Base-by-base conservation (phyloP, 257 asterid species). In the Petunia secreta region DNA sequence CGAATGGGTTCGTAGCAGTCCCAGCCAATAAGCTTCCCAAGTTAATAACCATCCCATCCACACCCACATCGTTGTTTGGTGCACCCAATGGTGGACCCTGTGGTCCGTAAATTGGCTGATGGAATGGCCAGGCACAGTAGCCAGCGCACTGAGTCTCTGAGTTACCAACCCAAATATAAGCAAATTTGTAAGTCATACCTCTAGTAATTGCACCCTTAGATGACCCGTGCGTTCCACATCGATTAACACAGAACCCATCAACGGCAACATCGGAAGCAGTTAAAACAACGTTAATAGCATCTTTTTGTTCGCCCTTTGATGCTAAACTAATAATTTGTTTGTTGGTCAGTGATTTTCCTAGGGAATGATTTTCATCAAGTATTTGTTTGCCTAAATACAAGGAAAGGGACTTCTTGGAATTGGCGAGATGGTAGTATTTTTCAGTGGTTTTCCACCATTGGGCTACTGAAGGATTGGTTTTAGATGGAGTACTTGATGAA, bases 91-190 rank as follows among this genome's bases (percentile, higher is more conserved):
- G 89, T 16, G 84, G 85, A 69, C 60, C 82, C 62, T 91, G 93
- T 2, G 95, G 95, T 11, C 93, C 95, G 75, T 89, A 91, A 15
- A 77, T 80, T 46, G 95, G 93, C 84, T 89, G 91, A 58, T 91
- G 90, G 75, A 91, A 89, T 2, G 95, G 95, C 95, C 95, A 89
- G 0, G 93, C 91, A 52, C 93, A 91, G 69, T 83, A 84, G 0
- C 95, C 95, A 0, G 93, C 87, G 74, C 95, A 91, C 65, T 82
- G 88, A 3, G 82, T 83, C 75, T 83, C 91, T 0, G 93, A 89
- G 78, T 91, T 91, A 3, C 95, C 95, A 0, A 91, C 95, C 89
- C 93, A 89, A 0, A 91, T 88, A 83, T 86, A 91, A 11, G 92
- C 90, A 75, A 85, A 89, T 64, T 80, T 89, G 86, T 87, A 74